Evolutionary conservation across 2,329 filamentous ascomycete species (phyloP).

Genomic region (Lachnellula hyalina): DNA sequence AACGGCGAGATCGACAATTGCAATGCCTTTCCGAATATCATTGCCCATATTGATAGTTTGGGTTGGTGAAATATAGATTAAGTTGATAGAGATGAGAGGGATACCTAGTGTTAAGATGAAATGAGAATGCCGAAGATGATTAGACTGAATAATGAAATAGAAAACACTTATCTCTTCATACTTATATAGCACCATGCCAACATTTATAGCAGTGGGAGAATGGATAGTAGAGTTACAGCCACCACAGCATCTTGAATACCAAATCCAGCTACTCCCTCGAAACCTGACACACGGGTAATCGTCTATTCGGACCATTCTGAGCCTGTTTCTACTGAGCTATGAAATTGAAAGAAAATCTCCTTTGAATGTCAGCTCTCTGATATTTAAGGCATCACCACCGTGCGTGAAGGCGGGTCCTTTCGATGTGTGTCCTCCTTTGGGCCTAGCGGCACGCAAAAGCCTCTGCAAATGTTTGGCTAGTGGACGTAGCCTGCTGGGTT

Average conservation of each 20-base stretch:
- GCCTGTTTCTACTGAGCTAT: neutral
- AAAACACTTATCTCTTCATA: neutral
- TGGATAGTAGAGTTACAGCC: too few species aligned
- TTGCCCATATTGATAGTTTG: neutral
- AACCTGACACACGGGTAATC: neutral
- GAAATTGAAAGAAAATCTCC: too few species aligned
- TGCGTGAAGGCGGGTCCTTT: too few species aligned
- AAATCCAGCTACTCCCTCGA: neutral
- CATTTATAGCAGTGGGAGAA: neutral
- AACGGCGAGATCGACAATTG: slow-evolving; percentile 24
- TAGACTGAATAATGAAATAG: neutral
- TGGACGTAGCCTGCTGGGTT: too few species aligned
- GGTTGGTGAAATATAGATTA: neutral
- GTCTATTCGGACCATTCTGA: neutral
- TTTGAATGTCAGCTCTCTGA: too few species aligned
- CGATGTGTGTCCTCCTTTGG: too few species aligned
- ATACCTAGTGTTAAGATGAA: neutral
- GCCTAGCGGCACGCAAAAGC: too few species aligned
- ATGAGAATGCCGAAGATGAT: neutral
- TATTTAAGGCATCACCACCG: too few species aligned
- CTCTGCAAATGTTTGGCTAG: too few species aligned
- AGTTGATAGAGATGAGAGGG: neutral
- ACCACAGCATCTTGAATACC: neutral
- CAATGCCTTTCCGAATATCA: slow-evolving; percentile 18
- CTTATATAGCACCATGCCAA: neutral